A percentile compares a stretch with the other conserved stretches of the same genome.
Conservation (phyloP, 495 filamentous ascomycete genomes). For the Xylaria sp. region DNA sequence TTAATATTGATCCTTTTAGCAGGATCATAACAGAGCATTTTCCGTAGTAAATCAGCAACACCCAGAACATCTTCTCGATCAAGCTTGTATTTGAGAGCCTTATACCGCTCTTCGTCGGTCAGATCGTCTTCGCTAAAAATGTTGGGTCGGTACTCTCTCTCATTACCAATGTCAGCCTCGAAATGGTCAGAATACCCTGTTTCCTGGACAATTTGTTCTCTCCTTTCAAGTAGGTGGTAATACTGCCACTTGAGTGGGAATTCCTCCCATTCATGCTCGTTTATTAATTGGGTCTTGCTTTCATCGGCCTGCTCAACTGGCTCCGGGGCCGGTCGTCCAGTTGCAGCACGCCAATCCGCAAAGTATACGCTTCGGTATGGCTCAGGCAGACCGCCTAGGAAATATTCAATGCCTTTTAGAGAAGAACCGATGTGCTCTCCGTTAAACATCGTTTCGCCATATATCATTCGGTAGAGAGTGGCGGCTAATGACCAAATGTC, state of each 20-base stretch:
- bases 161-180: background rate
- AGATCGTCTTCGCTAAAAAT: background rate
- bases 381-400: background rate
- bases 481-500: background rate
- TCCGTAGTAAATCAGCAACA: background rate
- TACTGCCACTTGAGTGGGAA: background rate
- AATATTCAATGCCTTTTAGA: background rate
- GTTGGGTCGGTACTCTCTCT: background rate
- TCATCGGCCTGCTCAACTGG: background rate
- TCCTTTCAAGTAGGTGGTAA: background rate
- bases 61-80: background rate
- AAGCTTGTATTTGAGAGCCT: background rate
- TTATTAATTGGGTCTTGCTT: background rate
- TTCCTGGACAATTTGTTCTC: background rate
- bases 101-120: background rate
- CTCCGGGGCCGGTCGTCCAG: background rate
- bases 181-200: background rate
- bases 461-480: background rate
- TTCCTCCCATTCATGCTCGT: background rate
- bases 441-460: background rate
- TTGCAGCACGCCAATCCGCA: background rate
- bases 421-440: background rate
- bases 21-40: background rate
- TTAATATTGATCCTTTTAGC: background rate
- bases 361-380: background rate